Percentiles rank a stretch among this genome's conserved stretches.
phyloP scores from a whole-genome alignment of 768 basidiomycete species.

The Russula compacta region DNA sequence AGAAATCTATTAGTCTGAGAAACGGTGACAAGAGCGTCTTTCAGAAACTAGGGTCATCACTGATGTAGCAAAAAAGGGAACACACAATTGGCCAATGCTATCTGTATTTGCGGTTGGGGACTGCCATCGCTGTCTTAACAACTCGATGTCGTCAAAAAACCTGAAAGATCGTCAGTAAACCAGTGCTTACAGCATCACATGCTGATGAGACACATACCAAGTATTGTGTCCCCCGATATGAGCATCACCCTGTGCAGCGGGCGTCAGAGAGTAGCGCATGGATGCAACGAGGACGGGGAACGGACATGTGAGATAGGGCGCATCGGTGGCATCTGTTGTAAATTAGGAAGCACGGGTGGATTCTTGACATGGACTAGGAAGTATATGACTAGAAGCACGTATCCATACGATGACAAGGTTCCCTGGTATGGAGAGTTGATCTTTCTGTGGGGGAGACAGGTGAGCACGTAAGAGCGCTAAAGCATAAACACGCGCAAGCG shows the following conservation, averaged over 20 bases:
- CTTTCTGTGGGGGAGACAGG: slow-evolving; percentile 46
- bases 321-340: slow-evolving; percentile 89
- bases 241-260: slow-evolving; percentile 54
- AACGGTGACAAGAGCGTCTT: not conserved
- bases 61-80: slow-evolving; percentile 17
- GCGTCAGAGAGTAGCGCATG: slow-evolving; percentile 12
- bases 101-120: slow-evolving; percentile 93
- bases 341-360: slow-evolving; percentile 90
- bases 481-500: slow-evolving; percentile 15
- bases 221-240: slow-evolving; percentile 75
- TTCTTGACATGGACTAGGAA: slow-evolving; percentile 97
- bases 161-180: slow-evolving; percentile 22
- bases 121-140: slow-evolving; percentile 85
- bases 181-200: not conserved
- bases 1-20: slow-evolving; percentile 88
- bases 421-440: slow-evolving; percentile 98
- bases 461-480: not conserved
- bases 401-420: slow-evolving; percentile 94
- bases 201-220: slow-evolving; percentile 35
- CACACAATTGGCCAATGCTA: slow-evolving; percentile 85
- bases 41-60: slow-evolving; percentile 2
- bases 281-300: not conserved
- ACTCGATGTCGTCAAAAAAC: slow-evolving; percentile 97
- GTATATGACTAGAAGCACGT: slow-evolving; percentile 95
- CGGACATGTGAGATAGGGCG: slow-evolving; percentile 73